Base-by-base conservation (phyloP, 116 monocot genomes). In the Thalassia testudinum region DNA sequence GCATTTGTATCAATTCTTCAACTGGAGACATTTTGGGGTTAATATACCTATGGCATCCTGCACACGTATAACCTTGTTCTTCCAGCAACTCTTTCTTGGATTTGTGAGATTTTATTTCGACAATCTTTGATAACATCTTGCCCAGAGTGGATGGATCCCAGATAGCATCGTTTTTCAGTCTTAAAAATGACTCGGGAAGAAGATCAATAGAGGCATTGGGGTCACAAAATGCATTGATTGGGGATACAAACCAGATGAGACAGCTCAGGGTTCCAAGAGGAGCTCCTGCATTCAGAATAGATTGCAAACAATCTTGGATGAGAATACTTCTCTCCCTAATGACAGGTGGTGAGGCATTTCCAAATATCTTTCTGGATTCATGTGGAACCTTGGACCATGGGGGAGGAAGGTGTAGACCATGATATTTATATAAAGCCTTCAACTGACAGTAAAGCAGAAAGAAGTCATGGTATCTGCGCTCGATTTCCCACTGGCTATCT, bases 401-500 rank as follows among this genome's bases (percentile, higher is more conserved):
- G 62, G 75, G 49, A 62, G 92, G 92, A 66, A 93, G 75, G 54
- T 17, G 66, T 27, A 75, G 61, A 52, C 80, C 80, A 66, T 71
- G 67, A n/a, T 70, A 61, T 24, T 40, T 19, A 43, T 80, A 87
- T 20, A 83, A 57, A 34, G 60, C 49, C 47, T 68, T 86, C 42
- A 93, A 55, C 52, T 87, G 77, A 52, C 59, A 54, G 26, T 93
- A 87, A 49, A 93, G 78, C 37, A 83, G 53, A 59, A 65, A 67
- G 58, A 87, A 93, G 55, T 93, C 87, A 61, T 87, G 92, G 52
- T 93, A 93, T 26, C 92, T 71, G 18, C 78, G 79, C 66, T 83
- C 92, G 59, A 87, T 68, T 45, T 80, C 70, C 92, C 92, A 93
- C 21, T 73, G 69, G 60, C 80, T 66, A 13, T 75, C 63, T 47